Evolutionary conservation across 306 rosid species (phyloP).

Genomic region (barrel medic (Medicago truncatula)): DNA sequence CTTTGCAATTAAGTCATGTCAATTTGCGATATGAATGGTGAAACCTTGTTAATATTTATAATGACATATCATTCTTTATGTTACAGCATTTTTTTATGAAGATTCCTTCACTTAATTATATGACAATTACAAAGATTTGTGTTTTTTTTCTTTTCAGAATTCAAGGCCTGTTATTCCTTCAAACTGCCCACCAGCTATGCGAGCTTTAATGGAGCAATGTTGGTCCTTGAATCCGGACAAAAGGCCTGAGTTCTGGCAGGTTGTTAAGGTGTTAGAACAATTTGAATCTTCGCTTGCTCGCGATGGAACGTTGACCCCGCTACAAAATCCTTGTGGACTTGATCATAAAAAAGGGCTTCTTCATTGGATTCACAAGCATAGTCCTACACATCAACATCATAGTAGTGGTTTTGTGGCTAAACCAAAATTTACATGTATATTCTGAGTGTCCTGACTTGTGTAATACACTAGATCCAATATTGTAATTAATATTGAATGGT

Average conservation of each 20-base stretch:
- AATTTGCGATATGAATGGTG: no score
- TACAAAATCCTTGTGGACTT: constrained; percentile 54
- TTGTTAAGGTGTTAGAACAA: constrained; percentile 81
- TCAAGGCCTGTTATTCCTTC: constrained; percentile 75
- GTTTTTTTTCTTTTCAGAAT: no score
- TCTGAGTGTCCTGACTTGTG: constrained; percentile 56
- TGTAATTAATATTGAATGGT: constrained; percentile 70
- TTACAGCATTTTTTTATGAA: no score
- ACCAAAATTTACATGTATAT: constrained; percentile 76
- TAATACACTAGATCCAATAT: constrained; percentile 56
- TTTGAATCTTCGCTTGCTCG: constrained; percentile 71
- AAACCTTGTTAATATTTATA: no score
- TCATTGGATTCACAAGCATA: constrained; percentile 94
- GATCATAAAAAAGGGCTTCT: constrained; percentile 89
- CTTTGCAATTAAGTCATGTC: constrained; percentile 15
- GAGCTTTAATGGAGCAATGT: constrained; percentile 86
- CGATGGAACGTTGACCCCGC: constrained; percentile 70
- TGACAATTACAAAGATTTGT: no score
- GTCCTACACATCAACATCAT: constrained; percentile 68
- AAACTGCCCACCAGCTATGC: constrained; percentile 72
- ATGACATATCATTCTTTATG: no score
- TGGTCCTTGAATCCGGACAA: constrained; percentile 81
- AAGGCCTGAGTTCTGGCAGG: constrained; percentile 92
- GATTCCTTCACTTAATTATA: no score
- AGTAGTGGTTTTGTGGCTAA: constrained; percentile 60